Evolutionary conservation across 2,329 filamentous ascomycete genomes (phyloP), one percentile per base, ranked within the genome.

Genomic region (Ascocoryne sarcoides): DNA sequence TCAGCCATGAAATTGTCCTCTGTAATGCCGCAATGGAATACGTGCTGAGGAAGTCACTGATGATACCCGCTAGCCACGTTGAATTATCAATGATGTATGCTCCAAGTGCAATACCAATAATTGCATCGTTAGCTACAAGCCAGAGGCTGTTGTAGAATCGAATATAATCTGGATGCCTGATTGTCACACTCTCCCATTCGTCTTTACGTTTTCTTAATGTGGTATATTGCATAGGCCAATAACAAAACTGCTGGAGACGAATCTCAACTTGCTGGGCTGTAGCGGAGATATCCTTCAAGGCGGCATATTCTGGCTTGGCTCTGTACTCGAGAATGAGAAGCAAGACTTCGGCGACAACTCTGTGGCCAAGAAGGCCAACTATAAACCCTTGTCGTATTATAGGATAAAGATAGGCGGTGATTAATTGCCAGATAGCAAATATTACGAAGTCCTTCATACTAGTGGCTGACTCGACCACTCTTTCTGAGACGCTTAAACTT

Each of bases 131-230:
- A 20, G 89, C 89, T 16, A 98, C 92, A 7, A 98, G 82, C 92
- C 92, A 98, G 4, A 98, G 69, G 56, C 88, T 95, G 62, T 98
- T 98, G 66, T 96, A 98, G 64, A 98, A 98, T 12, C 92, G 83
- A 51, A 98, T 98, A 61, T 98, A 98, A 61, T 98, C 92, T 1
- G 90, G 87, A 61, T 98, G 90, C 54, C 83, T 95, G 35, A 83
- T 92, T 0, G 89, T 95, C 40, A 96, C 84, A 60, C 90, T 96
- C 43, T 88, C 85, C 90, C 92, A 96, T 53, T 94, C 87, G 47
- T 82, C 79, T 58, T 94, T 93, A 29, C 89, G 75, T 57, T 85
- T 80, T n/a, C 89, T 82, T 34, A 98, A 64, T 12, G 88, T 96
- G 32, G 90, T 73, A 59, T 96, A 95, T 28, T 48, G 46, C 10